Percentiles rank a stretch among this genome's conserved stretches.
Conservation (phyloP, 805 yeast species). For the Naumovozyma castellii region DNA sequence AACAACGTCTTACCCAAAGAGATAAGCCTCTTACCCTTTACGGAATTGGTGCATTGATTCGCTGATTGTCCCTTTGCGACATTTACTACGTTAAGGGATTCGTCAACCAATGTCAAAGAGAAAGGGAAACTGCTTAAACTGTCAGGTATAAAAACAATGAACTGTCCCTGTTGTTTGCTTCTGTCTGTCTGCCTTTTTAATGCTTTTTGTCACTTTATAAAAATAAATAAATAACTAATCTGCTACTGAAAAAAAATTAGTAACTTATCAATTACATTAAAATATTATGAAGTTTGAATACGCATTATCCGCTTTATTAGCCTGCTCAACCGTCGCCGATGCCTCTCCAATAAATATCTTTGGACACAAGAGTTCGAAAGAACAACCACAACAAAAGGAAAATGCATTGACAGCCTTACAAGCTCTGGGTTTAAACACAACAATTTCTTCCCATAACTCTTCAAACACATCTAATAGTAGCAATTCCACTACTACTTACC, state of each 20-base stretch:
- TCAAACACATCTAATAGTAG: conserved; percentile 2
- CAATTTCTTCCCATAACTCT: background rate
- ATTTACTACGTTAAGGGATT: background rate
- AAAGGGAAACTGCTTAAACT: background rate
- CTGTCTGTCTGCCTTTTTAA: too few species aligned
- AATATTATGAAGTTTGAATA: conserved; percentile 11
- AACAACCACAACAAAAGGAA: background rate
- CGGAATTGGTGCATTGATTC: background rate
- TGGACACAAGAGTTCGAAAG: background rate
- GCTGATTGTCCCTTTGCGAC: background rate
- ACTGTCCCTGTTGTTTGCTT: background rate
- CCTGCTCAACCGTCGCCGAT: conserved; percentile 9
- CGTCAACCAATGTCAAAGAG: too few species aligned
- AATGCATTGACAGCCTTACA: background rate
- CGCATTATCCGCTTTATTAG: conserved; percentile 9
- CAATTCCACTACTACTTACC: conserved; percentile 1
- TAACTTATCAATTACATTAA: too few species aligned
- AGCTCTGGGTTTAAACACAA: background rate
- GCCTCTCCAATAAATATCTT: conserved; percentile 11
- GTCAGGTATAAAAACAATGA: background rate
- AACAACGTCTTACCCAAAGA: background rate
- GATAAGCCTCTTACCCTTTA: background rate
- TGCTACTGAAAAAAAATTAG: too few species aligned
- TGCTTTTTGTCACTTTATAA: too few species aligned
- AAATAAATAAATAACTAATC: too few species aligned